Base-by-base conservation (phyloP, 306 rosid species). In the Trifolium dubium region DNA sequence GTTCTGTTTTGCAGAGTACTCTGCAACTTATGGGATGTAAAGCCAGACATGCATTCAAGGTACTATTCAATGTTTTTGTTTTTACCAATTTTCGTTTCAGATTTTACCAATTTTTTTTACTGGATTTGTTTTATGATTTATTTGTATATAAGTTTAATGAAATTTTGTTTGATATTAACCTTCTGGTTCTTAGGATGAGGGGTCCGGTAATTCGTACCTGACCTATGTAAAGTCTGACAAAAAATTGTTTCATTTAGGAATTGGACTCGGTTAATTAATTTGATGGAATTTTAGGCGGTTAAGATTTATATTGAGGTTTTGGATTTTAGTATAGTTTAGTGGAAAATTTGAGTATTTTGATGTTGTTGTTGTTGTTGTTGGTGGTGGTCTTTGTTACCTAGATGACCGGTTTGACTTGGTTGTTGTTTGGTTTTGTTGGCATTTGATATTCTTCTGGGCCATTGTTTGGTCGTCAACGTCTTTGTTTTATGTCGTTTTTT, bases 1-100 rank as follows among this genome's bases (percentile, higher is more conserved):
- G 96, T 23, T 66, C 96, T 3, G 89, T 89, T 77, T 82, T 93
- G 17, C 98, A 89, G 81, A 93, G 89, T 43, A 89, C 92, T 34
- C 84, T 93, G 13, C 98, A 93, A 70, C 94, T 91, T 14, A 93
- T 93, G 87, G 98, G 98, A 63, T 93, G 98, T 79, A 93, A 93
- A 69, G 89, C 97, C 2, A 86, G 98, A 8, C 98, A 93, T 68
- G 96, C 98, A 54, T 91, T 93, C 56, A 93, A 93, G 98, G 98
- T 88, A n/a, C n/a, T n/a, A 32, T 29, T 1, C 5, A 6, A 11
- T 5, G 0, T 59, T 30, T 6, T 5, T 6, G 5, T 13, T 34
- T 8, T 29, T 15, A 1, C n/a, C n/a, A n/a, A n/a, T 8, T 17
- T 11, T 17, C 23, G 23, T 23, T 23, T 23, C 23, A 23, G 23